A percentile compares a stretch with the other conserved stretches of the same genome.
Conservation (phyloP, 192 early-diverging fungal genomes). For the Obelidium mucronatum region DNA sequence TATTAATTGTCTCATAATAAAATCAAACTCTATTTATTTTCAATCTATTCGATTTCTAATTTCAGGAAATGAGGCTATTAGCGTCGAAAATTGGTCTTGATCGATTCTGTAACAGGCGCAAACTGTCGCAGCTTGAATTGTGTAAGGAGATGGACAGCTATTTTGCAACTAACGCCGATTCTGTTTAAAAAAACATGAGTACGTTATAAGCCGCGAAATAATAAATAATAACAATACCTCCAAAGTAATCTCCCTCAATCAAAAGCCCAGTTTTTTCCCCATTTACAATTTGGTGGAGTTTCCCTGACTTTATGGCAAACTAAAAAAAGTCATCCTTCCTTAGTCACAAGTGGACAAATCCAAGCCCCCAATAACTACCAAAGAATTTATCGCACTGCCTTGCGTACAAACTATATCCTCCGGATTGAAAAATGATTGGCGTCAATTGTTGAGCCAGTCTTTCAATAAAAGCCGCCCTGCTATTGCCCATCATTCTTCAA, state of each 20-base stretch:
- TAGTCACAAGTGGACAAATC: not conserved
- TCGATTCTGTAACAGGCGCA: not conserved
- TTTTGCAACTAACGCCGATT: too few relatives aligned
- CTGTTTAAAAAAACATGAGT: too few relatives aligned
- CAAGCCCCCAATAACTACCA: slow-evolving; percentile 20
- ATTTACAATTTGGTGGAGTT: not conserved
- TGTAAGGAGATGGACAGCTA: not conserved
- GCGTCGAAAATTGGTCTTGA: not conserved
- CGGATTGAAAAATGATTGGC: not conserved
- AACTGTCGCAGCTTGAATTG: not conserved
- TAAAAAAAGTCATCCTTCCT: too few relatives aligned
- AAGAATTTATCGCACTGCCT: slow-evolving; percentile 46
- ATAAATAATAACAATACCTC: not conserved
- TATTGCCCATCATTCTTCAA: slow-evolving; percentile 44
- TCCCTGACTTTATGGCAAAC: not conserved
- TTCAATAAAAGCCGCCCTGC: slow-evolving; percentile 30
- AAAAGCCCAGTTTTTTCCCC: not conserved
- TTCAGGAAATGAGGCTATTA: not conserved
- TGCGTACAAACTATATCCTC: slow-evolving; percentile 50
- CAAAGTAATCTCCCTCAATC: not conserved
- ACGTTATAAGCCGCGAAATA: too few relatives aligned
- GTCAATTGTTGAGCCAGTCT: slow-evolving; percentile 23
- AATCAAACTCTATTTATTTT: too few relatives aligned
- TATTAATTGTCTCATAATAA: too few relatives aligned
- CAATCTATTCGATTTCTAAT: too few relatives aligned